These are phyloP conservation scores for Elsinoe ampelina DNA, from an alignment of 2,329 filamentous ascomycete species.

Conservation along the genomic window DNA sequence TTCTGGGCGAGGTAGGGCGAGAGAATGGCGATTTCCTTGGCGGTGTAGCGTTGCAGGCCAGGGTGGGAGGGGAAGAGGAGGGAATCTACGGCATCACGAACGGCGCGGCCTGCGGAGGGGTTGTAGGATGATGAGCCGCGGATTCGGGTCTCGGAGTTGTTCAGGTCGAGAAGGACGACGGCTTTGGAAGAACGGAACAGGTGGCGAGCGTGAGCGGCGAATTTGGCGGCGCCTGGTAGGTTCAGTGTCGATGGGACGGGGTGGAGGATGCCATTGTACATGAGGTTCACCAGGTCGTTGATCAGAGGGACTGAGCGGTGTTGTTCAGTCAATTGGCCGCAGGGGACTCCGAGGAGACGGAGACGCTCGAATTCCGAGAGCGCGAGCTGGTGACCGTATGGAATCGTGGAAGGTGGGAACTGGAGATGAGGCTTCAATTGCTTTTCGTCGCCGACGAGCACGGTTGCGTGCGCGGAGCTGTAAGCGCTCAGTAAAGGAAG, in stretches of 20 bases:
- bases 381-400: neutral
- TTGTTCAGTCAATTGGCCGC: neutral
- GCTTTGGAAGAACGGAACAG: neutral
- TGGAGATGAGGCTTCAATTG: neutral
- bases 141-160: neutral
- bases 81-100: neutral
- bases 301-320: neutral
- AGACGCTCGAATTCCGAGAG: neutral
- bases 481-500: neutral
- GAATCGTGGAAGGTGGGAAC: neutral
- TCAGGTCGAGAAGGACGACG: neutral
- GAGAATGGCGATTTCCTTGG: neutral
- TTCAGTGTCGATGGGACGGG: neutral
- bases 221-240: neutral
- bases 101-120: neutral
- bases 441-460: neutral
- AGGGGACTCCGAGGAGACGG: neutral
- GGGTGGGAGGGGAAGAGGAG: neutral
- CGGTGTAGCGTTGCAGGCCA: too few relatives aligned
- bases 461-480: neutral
- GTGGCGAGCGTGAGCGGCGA: neutral
- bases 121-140: neutral
- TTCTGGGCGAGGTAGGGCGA: neutral
- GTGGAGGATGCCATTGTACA: neutral
- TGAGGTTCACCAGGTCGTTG: neutral